Conservation (phyloP, 1,284 basidiomycete genomes). For the Leccinum griseonigrum region DNA sequence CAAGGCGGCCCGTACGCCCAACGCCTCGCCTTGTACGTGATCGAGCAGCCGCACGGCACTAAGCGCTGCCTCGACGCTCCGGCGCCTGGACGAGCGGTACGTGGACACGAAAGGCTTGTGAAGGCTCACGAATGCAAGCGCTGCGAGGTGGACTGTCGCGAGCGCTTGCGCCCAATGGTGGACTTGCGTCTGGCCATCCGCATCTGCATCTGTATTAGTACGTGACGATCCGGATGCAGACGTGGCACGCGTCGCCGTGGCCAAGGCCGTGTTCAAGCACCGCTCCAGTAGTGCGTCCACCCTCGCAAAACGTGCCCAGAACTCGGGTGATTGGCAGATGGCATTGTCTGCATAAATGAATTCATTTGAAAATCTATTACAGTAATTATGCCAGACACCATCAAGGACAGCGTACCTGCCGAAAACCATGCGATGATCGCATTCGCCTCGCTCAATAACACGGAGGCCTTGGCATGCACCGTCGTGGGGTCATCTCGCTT, state of each 20-base stretch:
- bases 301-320: conserved; percentile 28
- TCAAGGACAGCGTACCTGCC: conserved; percentile 21
- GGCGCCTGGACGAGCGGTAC: conserved; percentile 25
- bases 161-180: conserved; percentile 8
- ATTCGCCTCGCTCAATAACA: conserved; percentile 34
- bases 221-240: conserved; percentile 17
- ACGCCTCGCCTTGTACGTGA: conserved; percentile 3
- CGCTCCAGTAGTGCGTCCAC: conserved; percentile 36
- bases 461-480: conserved; percentile 32
- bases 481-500: conserved; percentile 18
- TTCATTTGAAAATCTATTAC: neutral
- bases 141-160: conserved; percentile 20
- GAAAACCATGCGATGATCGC: conserved; percentile 26
- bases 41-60: conserved; percentile 17
- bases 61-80: conserved; percentile 29
- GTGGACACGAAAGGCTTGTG: conserved; percentile 32
- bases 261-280: conserved; percentile 24
- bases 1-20: neutral
- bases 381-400: neutral
- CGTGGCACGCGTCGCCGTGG: neutral
- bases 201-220: conserved; percentile 3
- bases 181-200: conserved; percentile 4
- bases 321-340: conserved; percentile 18
- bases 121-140: conserved; percentile 39
- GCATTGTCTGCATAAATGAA: conserved; percentile 17